Evolutionary conservation across 192 early-diverging fungal species (phyloP).

Genomic region (Coemansia sp.): DNA sequence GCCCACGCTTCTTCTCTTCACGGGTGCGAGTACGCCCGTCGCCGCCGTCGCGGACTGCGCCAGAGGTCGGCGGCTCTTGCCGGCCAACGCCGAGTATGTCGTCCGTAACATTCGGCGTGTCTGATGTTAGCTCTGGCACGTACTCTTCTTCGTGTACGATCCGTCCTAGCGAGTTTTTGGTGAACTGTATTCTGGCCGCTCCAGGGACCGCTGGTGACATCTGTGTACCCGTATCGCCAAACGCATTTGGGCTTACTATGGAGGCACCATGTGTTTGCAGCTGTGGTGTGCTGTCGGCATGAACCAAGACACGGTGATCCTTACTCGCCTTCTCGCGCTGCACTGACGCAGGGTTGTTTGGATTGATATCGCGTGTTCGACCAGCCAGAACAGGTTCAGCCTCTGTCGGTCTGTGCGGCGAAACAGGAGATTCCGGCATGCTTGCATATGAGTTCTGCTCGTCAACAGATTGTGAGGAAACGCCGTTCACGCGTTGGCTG

Average conservation of each 20-base stretch:
- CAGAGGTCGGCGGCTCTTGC: slow-evolving; percentile 11
- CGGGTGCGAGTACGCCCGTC: slow-evolving; percentile 30
- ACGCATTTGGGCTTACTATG: background rate
- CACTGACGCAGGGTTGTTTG: background rate
- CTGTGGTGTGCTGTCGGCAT: slow-evolving; percentile 8
- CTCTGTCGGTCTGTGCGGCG: slow-evolving; percentile 8
- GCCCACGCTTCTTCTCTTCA: slow-evolving; percentile 57
- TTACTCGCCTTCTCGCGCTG: background rate
- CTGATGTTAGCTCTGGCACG: slow-evolving; percentile 33
- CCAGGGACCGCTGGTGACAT: slow-evolving; percentile 11
- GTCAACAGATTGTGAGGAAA: slow-evolving; percentile 34
- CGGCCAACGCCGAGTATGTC: slow-evolving; percentile 55
- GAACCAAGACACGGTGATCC: background rate
- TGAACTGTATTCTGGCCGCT: slow-evolving; percentile 37
- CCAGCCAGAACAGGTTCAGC: background rate
- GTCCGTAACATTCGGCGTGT: slow-evolving; percentile 52
- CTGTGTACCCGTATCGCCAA: slow-evolving; percentile 10
- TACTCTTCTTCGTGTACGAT: slow-evolving; percentile 55
- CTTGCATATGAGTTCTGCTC: slow-evolving; percentile 47
- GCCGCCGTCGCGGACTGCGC: slow-evolving; percentile 6
- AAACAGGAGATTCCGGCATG: slow-evolving; percentile 34
- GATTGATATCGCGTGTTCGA: background rate
- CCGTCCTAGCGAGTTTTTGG: slow-evolving; percentile 50
- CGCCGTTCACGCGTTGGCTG: slow-evolving; percentile 17
- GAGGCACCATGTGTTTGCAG: background rate